Conservation (phyloP, 192 early-diverging fungal genomes). For the Cladochytrium replicatum region DNA sequence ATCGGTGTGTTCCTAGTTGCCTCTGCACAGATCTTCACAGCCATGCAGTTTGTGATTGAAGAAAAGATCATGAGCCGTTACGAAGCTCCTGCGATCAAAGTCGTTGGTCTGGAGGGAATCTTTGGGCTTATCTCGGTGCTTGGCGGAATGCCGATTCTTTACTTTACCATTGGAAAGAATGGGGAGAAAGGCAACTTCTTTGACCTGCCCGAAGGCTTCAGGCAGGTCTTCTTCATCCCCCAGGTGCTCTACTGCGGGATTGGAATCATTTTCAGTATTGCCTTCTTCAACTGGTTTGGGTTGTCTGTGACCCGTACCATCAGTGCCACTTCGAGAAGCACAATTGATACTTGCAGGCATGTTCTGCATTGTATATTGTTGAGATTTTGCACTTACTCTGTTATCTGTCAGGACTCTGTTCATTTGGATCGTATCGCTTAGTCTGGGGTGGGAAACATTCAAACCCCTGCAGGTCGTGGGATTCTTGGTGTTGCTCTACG, state of each 20-base stretch:
- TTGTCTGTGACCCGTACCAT: constrained; percentile 78
- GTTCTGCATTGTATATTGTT: neutral
- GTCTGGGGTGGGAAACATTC: constrained; percentile 91
- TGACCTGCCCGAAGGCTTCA: constrained; percentile 64
- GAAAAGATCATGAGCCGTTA: constrained; percentile 83
- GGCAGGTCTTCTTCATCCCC: constrained; percentile 42
- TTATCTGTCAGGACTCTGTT: constrained; percentile 62
- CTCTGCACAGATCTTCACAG: constrained; percentile 86
- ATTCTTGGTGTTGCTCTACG: constrained; percentile 40
- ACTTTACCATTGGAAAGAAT: constrained; percentile 52
- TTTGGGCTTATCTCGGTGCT: constrained; percentile 73
- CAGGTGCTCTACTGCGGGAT: constrained; percentile 41
- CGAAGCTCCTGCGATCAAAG: constrained; percentile 71
- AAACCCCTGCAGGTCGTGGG: constrained; percentile 88
- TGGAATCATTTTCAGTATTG: constrained; percentile 81
- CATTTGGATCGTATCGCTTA: constrained; percentile 85
- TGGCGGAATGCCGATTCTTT: constrained; percentile 62
- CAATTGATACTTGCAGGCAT: constrained; percentile 86
- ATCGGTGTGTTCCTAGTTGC: constrained; percentile 79
- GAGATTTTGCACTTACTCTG: no score
- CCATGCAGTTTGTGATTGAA: constrained; percentile 91
- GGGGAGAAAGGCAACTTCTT: constrained; percentile 67
- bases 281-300: constrained; percentile 95
- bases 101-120: constrained; percentile 89
- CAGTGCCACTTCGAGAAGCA: constrained; percentile 82